Evolutionary conservation across 2,329 filamentous ascomycete genomes (phyloP).

Genomic region (Fusarium nanum): DNA sequence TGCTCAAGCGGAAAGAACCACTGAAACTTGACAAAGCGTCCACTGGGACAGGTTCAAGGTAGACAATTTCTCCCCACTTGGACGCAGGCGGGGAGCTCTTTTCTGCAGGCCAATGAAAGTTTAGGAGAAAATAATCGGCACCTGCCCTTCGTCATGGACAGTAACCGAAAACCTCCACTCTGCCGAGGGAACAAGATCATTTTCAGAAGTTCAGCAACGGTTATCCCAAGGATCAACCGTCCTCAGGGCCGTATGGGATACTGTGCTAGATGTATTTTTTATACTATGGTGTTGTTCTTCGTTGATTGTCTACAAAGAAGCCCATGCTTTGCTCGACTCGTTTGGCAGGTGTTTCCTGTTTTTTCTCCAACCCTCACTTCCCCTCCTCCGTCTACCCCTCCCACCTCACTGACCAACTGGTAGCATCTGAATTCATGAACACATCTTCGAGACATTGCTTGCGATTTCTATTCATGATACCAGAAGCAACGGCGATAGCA

Average conservation of each 20-base stretch:
- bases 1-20: conserved; percentile 19
- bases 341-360: not conserved
- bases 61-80: conserved; percentile 7
- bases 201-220: conserved; percentile 18
- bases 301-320: not conserved
- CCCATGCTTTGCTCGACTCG: conserved; percentile 4
- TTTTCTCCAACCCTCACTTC: conserved; percentile 4
- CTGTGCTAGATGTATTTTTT: conserved; percentile 36
- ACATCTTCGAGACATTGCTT: not conserved
- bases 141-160: conserved; percentile 47
- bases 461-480: too few relatives aligned
- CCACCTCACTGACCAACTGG: not conserved
- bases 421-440: conserved; percentile 12
- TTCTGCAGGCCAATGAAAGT: conserved; percentile 26
- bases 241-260: conserved; percentile 32
- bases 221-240: conserved; percentile 19
- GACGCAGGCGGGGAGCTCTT: conserved; percentile 12
- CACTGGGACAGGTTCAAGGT: conserved; percentile 11
- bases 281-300: not conserved
- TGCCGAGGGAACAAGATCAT: conserved; percentile 43
- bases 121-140: conserved; percentile 47
- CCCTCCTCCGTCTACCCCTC: conserved; percentile 22
- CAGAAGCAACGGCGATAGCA: not conserved
- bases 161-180: conserved; percentile 49
- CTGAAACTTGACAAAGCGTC: conserved; percentile 19